A percentile compares a stretch with the other conserved stretches of the same genome.
phyloP scores from a whole-genome alignment of 78 protist genomes.

The Dictyostelium discoideum region DNA sequence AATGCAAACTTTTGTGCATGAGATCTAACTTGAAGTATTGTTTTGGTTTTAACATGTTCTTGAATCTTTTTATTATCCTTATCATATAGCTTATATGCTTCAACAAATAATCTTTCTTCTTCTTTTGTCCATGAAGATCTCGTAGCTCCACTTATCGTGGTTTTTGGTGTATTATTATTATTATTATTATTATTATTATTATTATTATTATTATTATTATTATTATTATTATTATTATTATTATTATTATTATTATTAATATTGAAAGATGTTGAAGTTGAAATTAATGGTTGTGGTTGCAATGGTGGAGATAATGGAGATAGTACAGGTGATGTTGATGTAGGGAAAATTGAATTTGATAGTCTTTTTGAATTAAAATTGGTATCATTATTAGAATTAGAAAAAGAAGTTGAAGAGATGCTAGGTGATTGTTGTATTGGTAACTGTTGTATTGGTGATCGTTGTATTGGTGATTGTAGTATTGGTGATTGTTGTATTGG shows the following conservation, averaged over 20 bases:
- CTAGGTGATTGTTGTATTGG: neutral
- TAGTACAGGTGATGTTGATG: neutral
- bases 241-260: neutral
- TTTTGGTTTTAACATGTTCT: conserved; percentile 18
- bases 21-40: conserved; percentile 22
- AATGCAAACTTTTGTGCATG: conserved; percentile 20
- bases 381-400: no score
- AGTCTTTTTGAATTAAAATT: no score
- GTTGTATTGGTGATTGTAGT: no score
- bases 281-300: neutral
- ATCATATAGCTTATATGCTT: conserved; percentile 25
- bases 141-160: neutral
- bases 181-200: neutral
- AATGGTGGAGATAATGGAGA: neutral
- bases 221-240: neutral
- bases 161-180: neutral
- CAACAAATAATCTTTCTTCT: conserved; percentile 27
- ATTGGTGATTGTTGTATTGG: no score
- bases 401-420: neutral
- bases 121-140: conserved; percentile 61
- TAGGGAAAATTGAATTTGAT: no score
- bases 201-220: neutral
- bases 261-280: no score
- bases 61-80: conserved; percentile 60
- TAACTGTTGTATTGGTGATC: no score